These are phyloP conservation scores for Kuraishia piskuri DNA, from an alignment of 805 yeast genomes.

Conservation along the genomic window DNA sequence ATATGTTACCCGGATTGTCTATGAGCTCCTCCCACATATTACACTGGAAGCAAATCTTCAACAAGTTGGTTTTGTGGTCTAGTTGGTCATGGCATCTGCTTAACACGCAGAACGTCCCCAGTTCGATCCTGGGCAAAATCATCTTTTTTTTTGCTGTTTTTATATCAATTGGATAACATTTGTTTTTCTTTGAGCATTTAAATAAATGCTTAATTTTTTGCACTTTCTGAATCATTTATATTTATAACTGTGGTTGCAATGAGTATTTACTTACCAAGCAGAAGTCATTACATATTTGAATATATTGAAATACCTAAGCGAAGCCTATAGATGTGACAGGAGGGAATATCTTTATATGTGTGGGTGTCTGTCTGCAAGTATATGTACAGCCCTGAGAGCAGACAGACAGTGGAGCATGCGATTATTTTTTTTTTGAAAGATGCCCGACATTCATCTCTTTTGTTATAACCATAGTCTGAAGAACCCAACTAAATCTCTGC, in stretches of 20 bases:
- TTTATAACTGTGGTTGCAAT: too few species aligned
- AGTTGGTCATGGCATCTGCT: constrained; percentile 99
- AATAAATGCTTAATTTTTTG: too few species aligned
- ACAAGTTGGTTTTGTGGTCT: not conserved
- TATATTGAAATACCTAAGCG: too few species aligned
- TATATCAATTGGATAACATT: not conserved
- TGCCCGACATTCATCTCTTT: too few species aligned
- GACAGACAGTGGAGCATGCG: not conserved
- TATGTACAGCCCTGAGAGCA: not conserved
- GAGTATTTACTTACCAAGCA: too few species aligned
- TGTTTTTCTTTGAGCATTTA: too few species aligned
- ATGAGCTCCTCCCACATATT: not conserved
- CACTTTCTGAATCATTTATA: too few species aligned
- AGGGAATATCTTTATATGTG: not conserved
- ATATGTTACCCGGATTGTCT: not conserved
- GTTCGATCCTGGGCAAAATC: constrained; percentile 97
- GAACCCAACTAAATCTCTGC: constrained; percentile 5
- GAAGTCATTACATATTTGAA: too few species aligned
- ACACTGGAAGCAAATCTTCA: not conserved
- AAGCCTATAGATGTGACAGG: not conserved
- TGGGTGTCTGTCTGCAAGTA: not conserved
- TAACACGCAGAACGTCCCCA: constrained; percentile 99
- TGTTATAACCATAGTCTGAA: too few species aligned
- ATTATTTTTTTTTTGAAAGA: too few species aligned
- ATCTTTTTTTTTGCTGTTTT: not conserved